Base-by-base conservation (phyloP, 2,329 filamentous ascomycete genomes). In the Monosporascus sp. region DNA sequence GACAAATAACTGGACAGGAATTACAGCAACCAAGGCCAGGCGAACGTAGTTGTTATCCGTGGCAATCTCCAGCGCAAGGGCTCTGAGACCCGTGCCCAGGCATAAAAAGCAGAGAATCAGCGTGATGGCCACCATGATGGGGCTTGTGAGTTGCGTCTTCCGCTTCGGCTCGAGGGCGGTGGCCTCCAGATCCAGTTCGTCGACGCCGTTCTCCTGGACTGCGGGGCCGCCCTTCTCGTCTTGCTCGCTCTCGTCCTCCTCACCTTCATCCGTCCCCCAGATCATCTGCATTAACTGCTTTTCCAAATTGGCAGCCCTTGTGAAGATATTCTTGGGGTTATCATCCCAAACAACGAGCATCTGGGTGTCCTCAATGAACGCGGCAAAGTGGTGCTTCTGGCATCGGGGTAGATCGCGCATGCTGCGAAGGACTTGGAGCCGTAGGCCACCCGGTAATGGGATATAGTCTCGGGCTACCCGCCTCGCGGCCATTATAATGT, bases 341-440 rank as follows among this genome's bases (percentile, higher is more conserved):
- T 86, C 83, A 44, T 84, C 83, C 83, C 83, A 86, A 24, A 85
- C 81, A 5, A 85, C 72, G n/a, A 86, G 67, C 40, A 84, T 73
- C 44, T 74, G 73, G n/a, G 75, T 71, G 57, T 84, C 80, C 55
- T 78, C 74, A 50, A 86, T 79, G 64, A 86, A 86, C 8, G 83
- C 83, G n/a, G 81, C 83, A 61, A 84, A 85, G 56, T 86, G 83
- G 67, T 85, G 82, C 64, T 85, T 84, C 63, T 85, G 78, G 60
- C 82, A 86, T 24, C 73, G 69, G 0, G 81, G 79, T 5, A 88
- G 71, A 48, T 80, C 76, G 2, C 73, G 71, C 53, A 87, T 77
- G 48, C 77, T 78, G 2, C 78, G 78, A 22, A 88, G 71, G 5
- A 88, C 80, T 62, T 88, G 85, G 7, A 88, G 69, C 26, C 80